Conservation (phyloP, 2,329 filamentous ascomycete genomes). For the Ophiostoma angusticollis region DNA sequence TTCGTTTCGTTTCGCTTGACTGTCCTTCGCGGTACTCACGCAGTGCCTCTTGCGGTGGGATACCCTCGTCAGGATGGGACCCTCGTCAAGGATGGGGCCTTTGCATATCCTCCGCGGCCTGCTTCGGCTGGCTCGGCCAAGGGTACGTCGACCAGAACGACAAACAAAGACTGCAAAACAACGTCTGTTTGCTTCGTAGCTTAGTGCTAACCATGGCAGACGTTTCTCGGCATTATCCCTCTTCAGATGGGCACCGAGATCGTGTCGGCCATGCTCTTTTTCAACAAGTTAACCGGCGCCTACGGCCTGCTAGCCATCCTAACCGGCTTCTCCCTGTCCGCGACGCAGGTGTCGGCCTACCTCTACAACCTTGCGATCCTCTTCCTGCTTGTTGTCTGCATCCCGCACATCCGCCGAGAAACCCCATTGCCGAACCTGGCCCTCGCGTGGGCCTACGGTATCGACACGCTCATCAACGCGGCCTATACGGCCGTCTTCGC, state of each 20-base stretch:
- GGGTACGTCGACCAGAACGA: too few species aligned
- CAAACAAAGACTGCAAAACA: too few species aligned
- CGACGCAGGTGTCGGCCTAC: slow-evolving; percentile 81
- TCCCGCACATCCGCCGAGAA: slow-evolving; percentile 68
- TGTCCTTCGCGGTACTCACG: too few species aligned
- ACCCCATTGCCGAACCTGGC: slow-evolving; percentile 67
- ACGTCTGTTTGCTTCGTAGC: too few species aligned
- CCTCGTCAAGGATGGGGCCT: slow-evolving; percentile 8
- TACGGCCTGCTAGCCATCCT: slow-evolving; percentile 83
- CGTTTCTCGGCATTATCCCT: slow-evolving; percentile 74
- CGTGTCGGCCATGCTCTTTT: slow-evolving; percentile 67
- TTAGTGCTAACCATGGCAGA: too few species aligned
- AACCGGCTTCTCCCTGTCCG: slow-evolving; percentile 72
- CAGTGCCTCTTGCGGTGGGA: too few species aligned
- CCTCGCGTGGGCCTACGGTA: slow-evolving; percentile 72
- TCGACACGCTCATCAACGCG: slow-evolving; percentile 73
- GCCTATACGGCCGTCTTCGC: slow-evolving; percentile 74
- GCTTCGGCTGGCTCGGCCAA: slow-evolving; percentile 20
- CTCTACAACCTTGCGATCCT: slow-evolving; percentile 70
- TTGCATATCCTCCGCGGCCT: slow-evolving; percentile 4
- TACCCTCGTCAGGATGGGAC: background rate
- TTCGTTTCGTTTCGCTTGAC: too few species aligned
- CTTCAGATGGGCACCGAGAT: slow-evolving; percentile 78
- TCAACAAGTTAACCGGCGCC: slow-evolving; percentile 86
- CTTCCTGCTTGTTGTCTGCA: slow-evolving; percentile 52